Conservation (phyloP, 2,329 filamentous ascomycete genomes). For the Botrytis porri region DNA sequence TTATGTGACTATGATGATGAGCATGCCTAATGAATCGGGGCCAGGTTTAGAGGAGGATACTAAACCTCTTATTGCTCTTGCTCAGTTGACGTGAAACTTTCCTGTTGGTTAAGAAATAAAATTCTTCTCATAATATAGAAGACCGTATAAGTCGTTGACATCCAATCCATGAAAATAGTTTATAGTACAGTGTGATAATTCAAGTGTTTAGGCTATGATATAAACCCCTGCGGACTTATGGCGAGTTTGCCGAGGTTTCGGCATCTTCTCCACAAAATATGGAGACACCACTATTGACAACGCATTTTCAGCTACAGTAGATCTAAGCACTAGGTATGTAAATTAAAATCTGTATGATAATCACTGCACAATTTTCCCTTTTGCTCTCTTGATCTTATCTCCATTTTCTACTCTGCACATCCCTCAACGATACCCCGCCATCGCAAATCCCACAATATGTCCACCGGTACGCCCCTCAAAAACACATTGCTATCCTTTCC, state of each 20-base stretch:
- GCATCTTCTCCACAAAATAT: constrained; percentile 4
- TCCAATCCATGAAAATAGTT: neutral
- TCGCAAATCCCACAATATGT: constrained; percentile 12
- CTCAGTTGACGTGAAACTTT: neutral
- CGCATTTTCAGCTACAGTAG: constrained; percentile 3
- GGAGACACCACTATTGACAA: neutral
- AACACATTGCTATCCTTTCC: constrained; percentile 45
- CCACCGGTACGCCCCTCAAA: constrained; percentile 16
- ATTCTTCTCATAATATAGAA: neutral
- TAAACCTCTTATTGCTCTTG: neutral
- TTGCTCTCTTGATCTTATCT: constrained; percentile 4
- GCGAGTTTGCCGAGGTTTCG: neutral
- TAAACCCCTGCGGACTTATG: neutral
- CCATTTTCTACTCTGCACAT: constrained; percentile 1
- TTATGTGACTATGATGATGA: neutral
- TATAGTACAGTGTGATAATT: neutral
- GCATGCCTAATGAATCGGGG: neutral
- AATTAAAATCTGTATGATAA: constrained; percentile 10
- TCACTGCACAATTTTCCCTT: constrained; percentile 11
- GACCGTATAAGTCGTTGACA: neutral
- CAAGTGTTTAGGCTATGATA: neutral
- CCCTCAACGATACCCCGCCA: constrained; percentile 10
- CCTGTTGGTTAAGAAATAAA: too few relatives aligned
- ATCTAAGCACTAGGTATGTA: neutral
- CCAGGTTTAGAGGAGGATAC: neutral